Conservation (phyloP, 73 alveolate species). For the Blepharisma japonicum region DNA sequence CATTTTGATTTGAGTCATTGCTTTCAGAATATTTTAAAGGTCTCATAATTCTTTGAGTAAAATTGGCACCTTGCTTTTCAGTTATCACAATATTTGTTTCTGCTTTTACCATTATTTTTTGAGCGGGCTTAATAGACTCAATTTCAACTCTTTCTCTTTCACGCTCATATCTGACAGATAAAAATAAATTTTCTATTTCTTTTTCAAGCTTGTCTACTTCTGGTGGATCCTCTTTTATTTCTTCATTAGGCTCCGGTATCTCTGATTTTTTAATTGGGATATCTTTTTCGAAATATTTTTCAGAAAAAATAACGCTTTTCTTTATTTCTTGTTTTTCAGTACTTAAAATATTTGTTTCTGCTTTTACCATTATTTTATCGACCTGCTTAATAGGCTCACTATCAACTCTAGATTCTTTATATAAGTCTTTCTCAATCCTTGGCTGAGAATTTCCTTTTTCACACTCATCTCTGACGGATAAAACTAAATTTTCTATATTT, state of each 20-base stretch:
- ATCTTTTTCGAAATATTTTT: neutral
- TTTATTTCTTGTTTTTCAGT: slow-evolving; percentile 1
- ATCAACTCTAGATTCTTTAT: neutral
- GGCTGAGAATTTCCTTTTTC: neutral
- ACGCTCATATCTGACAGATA: neutral
- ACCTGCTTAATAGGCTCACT: too few species aligned
- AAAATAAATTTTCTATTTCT: slow-evolving; percentile 10
- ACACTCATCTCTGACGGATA: neutral
- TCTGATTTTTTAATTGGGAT: too few species aligned
- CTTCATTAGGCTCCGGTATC: neutral
- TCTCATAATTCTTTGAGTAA: neutral
- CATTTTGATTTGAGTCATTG: too few species aligned
- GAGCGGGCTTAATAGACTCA: too few species aligned
- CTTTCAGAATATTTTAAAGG: neutral
- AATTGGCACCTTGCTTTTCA: neutral
- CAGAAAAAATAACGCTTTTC: neutral
- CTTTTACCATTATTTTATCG: neutral
- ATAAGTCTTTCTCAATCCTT: neutral
- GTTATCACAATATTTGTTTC: neutral
- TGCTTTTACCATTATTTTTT: neutral
- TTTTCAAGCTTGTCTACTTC: neutral
- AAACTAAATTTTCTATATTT: neutral
- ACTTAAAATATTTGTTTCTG: neutral
- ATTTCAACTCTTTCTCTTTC: neutral
- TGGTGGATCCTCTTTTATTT: neutral